These are phyloP conservation scores for Dictyostelium brefeldianum DNA, from an alignment of 78 protist species.

Conservation along the genomic window DNA sequence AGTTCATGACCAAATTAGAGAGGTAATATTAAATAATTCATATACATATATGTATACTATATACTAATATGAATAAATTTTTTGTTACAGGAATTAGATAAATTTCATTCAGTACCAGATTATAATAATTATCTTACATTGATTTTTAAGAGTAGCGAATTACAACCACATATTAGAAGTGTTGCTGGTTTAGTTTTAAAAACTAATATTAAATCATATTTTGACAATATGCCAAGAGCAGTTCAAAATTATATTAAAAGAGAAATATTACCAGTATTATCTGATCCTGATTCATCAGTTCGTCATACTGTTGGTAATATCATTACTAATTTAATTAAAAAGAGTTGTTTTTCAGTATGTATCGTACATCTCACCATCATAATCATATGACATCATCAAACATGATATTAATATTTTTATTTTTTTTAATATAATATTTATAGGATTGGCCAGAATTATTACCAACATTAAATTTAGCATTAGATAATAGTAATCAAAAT, in stretches of 20 bases:
- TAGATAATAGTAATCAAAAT: slow-evolving; percentile 41
- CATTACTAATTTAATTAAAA: slow-evolving; percentile 39
- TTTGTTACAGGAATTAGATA: slow-evolving; percentile 45
- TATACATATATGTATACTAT: neutral
- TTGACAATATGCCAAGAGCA: slow-evolving; percentile 54
- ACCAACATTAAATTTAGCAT: slow-evolving; percentile 31
- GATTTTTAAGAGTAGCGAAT: slow-evolving; percentile 21
- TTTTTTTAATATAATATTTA: neutral
- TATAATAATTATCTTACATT: slow-evolving; percentile 58
- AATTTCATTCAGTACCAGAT: slow-evolving; percentile 55
- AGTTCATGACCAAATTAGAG: slow-evolving; percentile 41
- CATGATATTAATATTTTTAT: neutral
- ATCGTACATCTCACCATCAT: too few relatives aligned
- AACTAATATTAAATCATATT: slow-evolving; percentile 44
- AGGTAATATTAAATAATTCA: neutral
- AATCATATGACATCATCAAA: too few relatives aligned
- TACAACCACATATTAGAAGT: slow-evolving; percentile 26
- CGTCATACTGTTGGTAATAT: slow-evolving; percentile 73
- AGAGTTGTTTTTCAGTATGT: slow-evolving; percentile 47
- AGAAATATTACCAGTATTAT: slow-evolving; percentile 34
- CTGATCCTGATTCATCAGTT: slow-evolving; percentile 31
- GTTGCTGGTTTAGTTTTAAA: slow-evolving; percentile 63
- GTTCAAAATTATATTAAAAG: slow-evolving; percentile 61
- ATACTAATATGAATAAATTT: neutral
- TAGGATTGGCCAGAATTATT: slow-evolving; percentile 72